A percentile compares a stretch with the other conserved stretches of the same genome.
Conservation (phyloP, 2,329 filamentous ascomycete genomes). For the Aspergillus glaucus region DNA sequence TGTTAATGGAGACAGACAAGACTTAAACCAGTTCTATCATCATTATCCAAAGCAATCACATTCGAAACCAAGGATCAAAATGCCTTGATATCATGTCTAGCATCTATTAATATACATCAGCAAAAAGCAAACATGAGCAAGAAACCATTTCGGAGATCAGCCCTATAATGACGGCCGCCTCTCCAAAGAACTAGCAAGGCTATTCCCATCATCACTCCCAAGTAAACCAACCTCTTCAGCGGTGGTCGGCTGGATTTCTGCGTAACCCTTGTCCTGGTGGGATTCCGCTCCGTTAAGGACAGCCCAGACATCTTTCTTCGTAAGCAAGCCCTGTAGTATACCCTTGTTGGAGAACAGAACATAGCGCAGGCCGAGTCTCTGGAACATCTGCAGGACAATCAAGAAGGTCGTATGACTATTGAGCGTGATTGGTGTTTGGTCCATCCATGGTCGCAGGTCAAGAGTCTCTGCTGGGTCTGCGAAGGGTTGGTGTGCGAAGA, state of each 20-base stretch:
- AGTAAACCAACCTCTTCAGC: conserved; percentile 35
- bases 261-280: conserved; percentile 24
- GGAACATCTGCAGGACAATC: conserved; percentile 87
- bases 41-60: neutral
- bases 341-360: conserved; percentile 81
- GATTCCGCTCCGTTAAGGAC: conserved; percentile 74
- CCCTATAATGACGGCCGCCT: conserved; percentile 24
- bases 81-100: neutral
- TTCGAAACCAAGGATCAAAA: neutral
- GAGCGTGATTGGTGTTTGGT: conserved; percentile 91
- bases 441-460: conserved; percentile 95
- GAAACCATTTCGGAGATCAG: neutral
- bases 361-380: conserved; percentile 86
- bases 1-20: neutral
- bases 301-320: conserved; percentile 97
- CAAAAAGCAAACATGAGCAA: neutral
- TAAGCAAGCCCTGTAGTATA: conserved; percentile 74
- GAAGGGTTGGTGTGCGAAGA: conserved; percentile 77
- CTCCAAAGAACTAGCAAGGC: conserved; percentile 26
- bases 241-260: conserved; percentile 17
- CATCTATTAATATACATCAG: neutral
- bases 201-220: conserved; percentile 26
- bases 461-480: conserved; percentile 71
- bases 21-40: neutral
- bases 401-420: conserved; percentile 69